Percentiles rank a stretch among this genome's conserved stretches.
phyloP scores from a whole-genome alignment of 371 early-diverging fungal species.

The Parasitella parasitica region DNA sequence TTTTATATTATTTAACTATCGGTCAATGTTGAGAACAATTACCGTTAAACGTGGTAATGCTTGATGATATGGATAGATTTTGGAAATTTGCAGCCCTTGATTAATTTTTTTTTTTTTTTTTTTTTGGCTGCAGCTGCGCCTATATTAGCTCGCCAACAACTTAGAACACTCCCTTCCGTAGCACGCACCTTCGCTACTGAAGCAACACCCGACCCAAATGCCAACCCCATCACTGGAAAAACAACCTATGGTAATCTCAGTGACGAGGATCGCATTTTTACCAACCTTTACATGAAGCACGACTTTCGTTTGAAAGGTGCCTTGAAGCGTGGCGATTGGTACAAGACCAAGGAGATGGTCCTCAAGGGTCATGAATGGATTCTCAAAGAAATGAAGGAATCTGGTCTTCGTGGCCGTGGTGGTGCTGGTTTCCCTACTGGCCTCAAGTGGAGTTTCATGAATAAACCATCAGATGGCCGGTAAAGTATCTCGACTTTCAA shows the following conservation, averaged over 20 bases:
- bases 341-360: constrained; percentile 97
- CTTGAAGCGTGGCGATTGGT: constrained; percentile 95
- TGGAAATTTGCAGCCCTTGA: not conserved
- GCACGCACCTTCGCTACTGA: constrained; percentile 46
- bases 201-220: constrained; percentile 49
- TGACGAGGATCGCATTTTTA: constrained; percentile 96
- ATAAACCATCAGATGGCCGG: constrained; percentile 87
- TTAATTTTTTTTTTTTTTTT: constrained; percentile 2
- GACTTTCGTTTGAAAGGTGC: constrained; percentile 91
- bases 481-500: constrained; percentile 20
- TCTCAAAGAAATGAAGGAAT: constrained; percentile 93
- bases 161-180: constrained; percentile 27
- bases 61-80: not conserved
- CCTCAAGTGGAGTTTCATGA: constrained; percentile 98
- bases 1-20: constrained; percentile 14
- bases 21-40: constrained; percentile 46
- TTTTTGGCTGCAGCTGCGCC: constrained; percentile 11
- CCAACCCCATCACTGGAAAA: constrained; percentile 50
- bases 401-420: constrained; percentile 96
- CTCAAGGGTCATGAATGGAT: constrained; percentile 97
- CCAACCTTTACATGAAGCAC: constrained; percentile 92
- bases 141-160: constrained; percentile 26
- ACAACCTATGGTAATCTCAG: constrained; percentile 73
- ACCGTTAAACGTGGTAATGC: constrained; percentile 45
- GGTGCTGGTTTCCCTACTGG: constrained; percentile 98